Conservation (phyloP, 2,329 filamentous ascomycete genomes). For the Ascochyta koolunga region DNA sequence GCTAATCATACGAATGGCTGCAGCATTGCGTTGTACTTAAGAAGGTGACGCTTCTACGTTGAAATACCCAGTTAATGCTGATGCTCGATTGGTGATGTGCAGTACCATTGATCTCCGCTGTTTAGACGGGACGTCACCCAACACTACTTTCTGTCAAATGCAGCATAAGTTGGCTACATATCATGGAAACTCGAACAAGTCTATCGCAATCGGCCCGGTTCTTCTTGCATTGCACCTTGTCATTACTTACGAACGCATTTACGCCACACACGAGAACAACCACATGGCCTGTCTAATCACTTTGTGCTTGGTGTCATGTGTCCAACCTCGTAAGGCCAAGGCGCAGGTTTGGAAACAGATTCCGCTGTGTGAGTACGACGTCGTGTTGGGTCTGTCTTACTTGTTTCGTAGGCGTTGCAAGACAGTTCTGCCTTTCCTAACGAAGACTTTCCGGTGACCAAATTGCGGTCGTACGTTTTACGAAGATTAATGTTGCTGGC, state of each 20-base stretch:
- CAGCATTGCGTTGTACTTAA: neutral
- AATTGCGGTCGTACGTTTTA: neutral
- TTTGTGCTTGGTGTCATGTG: neutral
- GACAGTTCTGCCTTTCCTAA: neutral
- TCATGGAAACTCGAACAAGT: neutral
- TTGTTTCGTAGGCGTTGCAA: neutral
- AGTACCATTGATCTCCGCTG: neutral
- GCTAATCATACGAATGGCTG: neutral
- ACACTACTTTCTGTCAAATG: neutral
- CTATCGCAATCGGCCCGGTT: neutral
- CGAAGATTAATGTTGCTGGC: neutral
- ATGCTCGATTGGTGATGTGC: neutral
- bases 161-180: neutral
- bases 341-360: neutral
- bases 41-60: neutral
- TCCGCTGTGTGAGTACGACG: neutral
- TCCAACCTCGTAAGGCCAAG: neutral
- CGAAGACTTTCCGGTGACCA: neutral
- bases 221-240: neutral
- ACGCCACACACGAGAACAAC: neutral
- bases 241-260: neutral
- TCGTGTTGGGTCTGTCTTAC: conserved; percentile 6
- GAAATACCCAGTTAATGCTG: neutral
- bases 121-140: neutral
- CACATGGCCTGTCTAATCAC: conserved; percentile 4